Percentiles rank a stretch among this genome's conserved stretches.
Conservation (phyloP, 192 early-diverging fungal species). For the Dissophora ornata region DNA sequence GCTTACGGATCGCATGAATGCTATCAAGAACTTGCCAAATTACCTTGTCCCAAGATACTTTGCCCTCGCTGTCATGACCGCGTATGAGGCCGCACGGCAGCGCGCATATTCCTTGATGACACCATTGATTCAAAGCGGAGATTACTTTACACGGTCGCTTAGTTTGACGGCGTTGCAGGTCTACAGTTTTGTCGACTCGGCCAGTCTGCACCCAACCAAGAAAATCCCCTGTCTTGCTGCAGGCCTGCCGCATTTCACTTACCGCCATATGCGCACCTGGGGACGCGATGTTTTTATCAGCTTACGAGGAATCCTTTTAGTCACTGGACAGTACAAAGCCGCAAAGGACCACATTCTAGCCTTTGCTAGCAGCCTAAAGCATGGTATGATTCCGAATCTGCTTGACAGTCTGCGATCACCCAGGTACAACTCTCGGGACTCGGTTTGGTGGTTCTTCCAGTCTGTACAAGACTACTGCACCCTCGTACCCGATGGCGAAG, state of each 20-base stretch:
- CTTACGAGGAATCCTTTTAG: conserved; percentile 84
- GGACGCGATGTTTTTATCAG: conserved; percentile 98
- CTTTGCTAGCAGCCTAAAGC: conserved; percentile 91
- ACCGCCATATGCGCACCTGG: conserved; percentile 95
- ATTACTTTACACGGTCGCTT: conserved; percentile 76
- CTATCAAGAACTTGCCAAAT: conserved; percentile 80
- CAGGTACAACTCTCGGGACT: conserved; percentile 96
- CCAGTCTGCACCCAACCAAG: conserved; percentile 78
- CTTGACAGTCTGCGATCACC: conserved; percentile 87
- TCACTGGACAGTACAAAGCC: conserved; percentile 84
- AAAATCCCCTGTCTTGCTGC: conserved; percentile 82
- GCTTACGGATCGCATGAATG: conserved; percentile 76
- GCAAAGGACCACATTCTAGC: conserved; percentile 89
- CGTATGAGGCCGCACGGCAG: conserved; percentile 76
- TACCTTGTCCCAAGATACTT: conserved; percentile 96
- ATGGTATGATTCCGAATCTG: conserved; percentile 97
- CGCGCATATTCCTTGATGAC: conserved; percentile 73
- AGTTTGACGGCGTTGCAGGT: conserved; percentile 88
- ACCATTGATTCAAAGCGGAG: conserved; percentile 64
- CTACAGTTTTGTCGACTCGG: conserved; percentile 83
- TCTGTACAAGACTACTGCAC: conserved; percentile 90
- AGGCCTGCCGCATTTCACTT: conserved; percentile 95
- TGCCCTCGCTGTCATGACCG: conserved; percentile 80
- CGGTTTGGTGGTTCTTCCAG: conserved; percentile 96
- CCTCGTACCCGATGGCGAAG: conserved; percentile 76